phyloP scores from a whole-genome alignment of 1,284 basidiomycete species.

The Rugosomyces carneus region DNA sequence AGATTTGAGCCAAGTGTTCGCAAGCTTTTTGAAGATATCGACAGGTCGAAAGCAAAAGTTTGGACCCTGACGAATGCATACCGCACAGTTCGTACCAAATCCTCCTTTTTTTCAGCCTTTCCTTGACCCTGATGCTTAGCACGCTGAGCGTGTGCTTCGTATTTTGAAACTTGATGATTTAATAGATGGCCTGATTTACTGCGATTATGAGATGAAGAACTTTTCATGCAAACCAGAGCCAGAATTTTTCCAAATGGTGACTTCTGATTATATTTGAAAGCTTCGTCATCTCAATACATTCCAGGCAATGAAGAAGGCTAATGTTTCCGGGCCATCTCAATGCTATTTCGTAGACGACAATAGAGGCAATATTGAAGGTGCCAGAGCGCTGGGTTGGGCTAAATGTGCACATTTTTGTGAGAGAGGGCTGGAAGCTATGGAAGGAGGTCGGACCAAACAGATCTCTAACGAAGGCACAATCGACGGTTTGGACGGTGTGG shows the following conservation, averaged over 20 bases:
- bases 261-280: conserved; percentile 1
- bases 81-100: conserved; percentile 43
- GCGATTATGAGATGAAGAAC: conserved; percentile 66
- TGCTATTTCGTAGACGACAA: conserved; percentile 78
- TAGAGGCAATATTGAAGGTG: conserved; percentile 58
- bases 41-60: conserved; percentile 70
- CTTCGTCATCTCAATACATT: background rate
- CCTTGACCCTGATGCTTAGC: conserved; percentile 35
- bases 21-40: conserved; percentile 72
- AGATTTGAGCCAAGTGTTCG: conserved; percentile 58
- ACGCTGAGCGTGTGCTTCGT: conserved; percentile 73
- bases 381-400: conserved; percentile 61
- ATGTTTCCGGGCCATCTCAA: conserved; percentile 54
- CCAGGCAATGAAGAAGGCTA: conserved; percentile 60
- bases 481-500: conserved; percentile 35
- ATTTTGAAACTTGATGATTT: conserved; percentile 72
- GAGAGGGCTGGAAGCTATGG: conserved; percentile 50
- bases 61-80: conserved; percentile 85
- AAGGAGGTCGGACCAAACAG: conserved; percentile 52
- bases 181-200: conserved; percentile 77
- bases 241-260: conserved; percentile 59
- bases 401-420: conserved; percentile 73
- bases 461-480: conserved; percentile 39
- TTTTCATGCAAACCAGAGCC: conserved; percentile 84
- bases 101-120: background rate